Conservation (phyloP, 2,329 filamentous ascomycete species). For the Leptographium procerum region DNA sequence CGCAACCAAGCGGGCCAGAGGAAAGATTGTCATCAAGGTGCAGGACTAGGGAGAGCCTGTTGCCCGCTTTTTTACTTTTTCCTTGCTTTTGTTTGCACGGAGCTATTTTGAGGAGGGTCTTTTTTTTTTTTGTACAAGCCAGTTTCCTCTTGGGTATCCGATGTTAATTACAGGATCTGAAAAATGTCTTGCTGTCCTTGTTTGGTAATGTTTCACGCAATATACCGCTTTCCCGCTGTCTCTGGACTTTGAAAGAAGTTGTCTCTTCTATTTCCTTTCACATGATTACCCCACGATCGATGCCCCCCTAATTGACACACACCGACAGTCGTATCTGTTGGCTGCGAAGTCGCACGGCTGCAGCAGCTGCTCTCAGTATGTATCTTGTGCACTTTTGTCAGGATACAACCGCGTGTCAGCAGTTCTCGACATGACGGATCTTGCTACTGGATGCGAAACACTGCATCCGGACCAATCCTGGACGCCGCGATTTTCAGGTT, state of each 20-base stretch:
- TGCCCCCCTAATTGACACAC: not conserved
- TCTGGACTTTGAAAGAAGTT: not conserved
- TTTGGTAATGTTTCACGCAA: not conserved
- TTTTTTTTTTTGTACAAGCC: not conserved
- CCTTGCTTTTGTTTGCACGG: not conserved
- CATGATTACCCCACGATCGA: not conserved
- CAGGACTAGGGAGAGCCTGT: conserved; percentile 19
- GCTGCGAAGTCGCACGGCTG: conserved; percentile 5
- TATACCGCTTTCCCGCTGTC: not conserved
- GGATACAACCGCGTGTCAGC: conserved; percentile 5
- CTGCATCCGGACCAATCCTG: conserved; percentile 2
- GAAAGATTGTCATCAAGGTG: conserved; percentile 22
- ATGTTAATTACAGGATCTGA: not conserved
- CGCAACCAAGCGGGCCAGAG: conserved; percentile 19
- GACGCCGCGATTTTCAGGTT: not conserved
- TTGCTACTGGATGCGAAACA: conserved; percentile 9
- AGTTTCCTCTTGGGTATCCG: not conserved
- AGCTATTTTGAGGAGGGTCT: too few relatives aligned
- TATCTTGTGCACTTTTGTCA: too few relatives aligned
- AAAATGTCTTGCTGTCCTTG: not conserved
- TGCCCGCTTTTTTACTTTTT: not conserved
- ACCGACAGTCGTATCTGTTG: conserved; percentile 3
- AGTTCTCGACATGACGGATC: conserved; percentile 5
- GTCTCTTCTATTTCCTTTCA: not conserved
- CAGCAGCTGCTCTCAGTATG: conserved; percentile 7